Evolutionary conservation across 805 yeast genomes (phyloP), one percentile per base, ranked within the genome.

Genomic region (Wickerhamiella sorbophila): DNA sequence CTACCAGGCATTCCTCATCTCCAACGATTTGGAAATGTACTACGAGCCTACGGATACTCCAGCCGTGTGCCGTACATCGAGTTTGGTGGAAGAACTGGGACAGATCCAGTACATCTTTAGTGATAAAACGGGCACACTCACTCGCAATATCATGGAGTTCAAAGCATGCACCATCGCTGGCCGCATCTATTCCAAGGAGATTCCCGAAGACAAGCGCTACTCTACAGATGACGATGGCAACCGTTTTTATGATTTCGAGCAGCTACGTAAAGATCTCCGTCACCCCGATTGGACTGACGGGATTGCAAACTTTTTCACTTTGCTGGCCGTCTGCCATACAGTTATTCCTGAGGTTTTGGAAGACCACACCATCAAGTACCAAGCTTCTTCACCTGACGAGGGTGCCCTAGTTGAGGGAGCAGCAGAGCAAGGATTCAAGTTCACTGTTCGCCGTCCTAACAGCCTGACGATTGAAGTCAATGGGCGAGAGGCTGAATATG

Each of bases 311-410:
- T 87, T 93, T 50, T 70, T 91, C 48, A 78, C 87, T 1, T 65
- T 87, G 38, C 66, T 91, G 45, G 84, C 97, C 32, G 77, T 94
- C 0, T 91, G 98, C 59, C 99, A 91, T 55, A 93, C 99, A 0
- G 99, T 91, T 33, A 91, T 91, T 47, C 99, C 99, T 0, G 98
- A 91, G 59, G 65, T 72, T 16, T 70, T 69, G 46, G 76, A 52
- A 1, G 53, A 54, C 29, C 64, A 61, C 4, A 43, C 43, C 26
- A 77, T 91, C 48, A 87, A 84, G 58, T 91, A 93, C 59, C 99
- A 91, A 62, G 98, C 99, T 1, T 95, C 98, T 0, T 87, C 97
- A 0, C 98, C 98, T 0, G 99, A 91, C 64, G 98, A 93, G 66
- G 98, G 98, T 40, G 99, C 99, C 0, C 68, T 91, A 47, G 99